Evolutionary conservation across 257 asterid genomes (phyloP).

Genomic region (Solanum bulbocastanum): DNA sequence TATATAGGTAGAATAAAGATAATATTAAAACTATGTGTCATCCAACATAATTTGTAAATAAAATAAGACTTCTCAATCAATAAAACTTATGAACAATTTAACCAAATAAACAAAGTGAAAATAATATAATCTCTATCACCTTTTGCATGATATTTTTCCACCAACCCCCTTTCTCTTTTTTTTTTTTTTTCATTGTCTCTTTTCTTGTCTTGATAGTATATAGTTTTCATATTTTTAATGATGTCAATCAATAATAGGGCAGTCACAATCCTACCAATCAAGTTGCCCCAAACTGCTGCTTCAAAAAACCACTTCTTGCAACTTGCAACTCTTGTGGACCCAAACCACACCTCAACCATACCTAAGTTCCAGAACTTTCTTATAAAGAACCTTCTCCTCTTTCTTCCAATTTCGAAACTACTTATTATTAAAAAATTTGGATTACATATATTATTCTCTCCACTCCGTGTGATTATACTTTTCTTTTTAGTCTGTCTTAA

Average conservation of each 20-base stretch:
- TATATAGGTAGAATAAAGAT: not conserved
- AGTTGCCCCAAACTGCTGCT: not conserved
- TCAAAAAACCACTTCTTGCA: not conserved
- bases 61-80: not conserved
- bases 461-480: fast-evolving
- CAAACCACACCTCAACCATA: constrained; percentile 6
- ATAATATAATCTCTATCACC: not conserved
- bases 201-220: not conserved
- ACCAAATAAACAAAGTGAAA: not conserved
- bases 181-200: too few relatives aligned
- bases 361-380: constrained; percentile 1
- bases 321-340: constrained; percentile 2
- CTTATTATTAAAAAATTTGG: not conserved
- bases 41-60: not conserved
- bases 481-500: not conserved
- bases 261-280: constrained; percentile 2
- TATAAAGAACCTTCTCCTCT: not conserved
- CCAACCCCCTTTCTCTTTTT: not conserved
- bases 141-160: not conserved
- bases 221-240: not conserved
- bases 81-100: not conserved
- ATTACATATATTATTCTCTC: not conserved
- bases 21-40: not conserved
- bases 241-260: not conserved
- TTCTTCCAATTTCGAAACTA: constrained; percentile 20